These are phyloP conservation scores for Apiotrichum gracile DNA, from an alignment of 1,284 basidiomycete genomes.

Conservation along the genomic window DNA sequence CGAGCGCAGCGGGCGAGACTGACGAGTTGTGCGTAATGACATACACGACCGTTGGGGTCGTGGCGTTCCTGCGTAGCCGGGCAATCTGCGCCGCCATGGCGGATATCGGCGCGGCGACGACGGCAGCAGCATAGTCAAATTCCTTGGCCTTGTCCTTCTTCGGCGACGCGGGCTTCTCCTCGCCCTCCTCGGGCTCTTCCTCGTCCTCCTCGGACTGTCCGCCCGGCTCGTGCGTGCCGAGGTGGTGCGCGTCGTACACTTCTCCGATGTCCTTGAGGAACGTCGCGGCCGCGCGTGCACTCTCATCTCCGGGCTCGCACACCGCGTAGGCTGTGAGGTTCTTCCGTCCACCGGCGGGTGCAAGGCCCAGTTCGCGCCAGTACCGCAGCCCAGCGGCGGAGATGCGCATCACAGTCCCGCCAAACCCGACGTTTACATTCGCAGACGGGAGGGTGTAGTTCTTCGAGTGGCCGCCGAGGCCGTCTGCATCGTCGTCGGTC, in stretches of 20 bases:
- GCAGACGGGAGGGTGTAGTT: constrained; percentile 7
- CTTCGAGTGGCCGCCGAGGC: background rate
- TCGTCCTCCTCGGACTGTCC: background rate
- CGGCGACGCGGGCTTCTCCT: too few relatives aligned
- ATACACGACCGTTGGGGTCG: constrained; percentile 7
- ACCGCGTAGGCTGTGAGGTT: constrained; percentile 24
- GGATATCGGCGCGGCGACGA: background rate
- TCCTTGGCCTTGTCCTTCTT: too few relatives aligned
- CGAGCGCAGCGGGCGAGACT: background rate
- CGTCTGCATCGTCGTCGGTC: background rate
- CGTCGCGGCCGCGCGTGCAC: constrained; percentile 3
- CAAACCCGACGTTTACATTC: constrained; percentile 23
- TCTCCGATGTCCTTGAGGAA: constrained; percentile 17
- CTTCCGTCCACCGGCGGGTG: constrained; percentile 38
- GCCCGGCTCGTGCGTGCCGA: constrained; percentile 3
- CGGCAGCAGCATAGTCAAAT: background rate
- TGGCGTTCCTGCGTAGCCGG: background rate
- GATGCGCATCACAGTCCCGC: constrained; percentile 26
- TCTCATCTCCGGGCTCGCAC: constrained; percentile 13
- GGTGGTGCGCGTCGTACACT: constrained; percentile 17
- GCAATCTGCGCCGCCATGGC: background rate
- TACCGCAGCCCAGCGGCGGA: constrained; percentile 31
- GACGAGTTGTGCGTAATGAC: constrained; percentile 5
- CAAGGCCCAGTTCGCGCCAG: constrained; percentile 38
- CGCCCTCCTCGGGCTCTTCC: background rate